phyloP scores from a whole-genome alignment of 2,329 filamentous ascomycete genomes.

The Metarhizium anisopliae region DNA sequence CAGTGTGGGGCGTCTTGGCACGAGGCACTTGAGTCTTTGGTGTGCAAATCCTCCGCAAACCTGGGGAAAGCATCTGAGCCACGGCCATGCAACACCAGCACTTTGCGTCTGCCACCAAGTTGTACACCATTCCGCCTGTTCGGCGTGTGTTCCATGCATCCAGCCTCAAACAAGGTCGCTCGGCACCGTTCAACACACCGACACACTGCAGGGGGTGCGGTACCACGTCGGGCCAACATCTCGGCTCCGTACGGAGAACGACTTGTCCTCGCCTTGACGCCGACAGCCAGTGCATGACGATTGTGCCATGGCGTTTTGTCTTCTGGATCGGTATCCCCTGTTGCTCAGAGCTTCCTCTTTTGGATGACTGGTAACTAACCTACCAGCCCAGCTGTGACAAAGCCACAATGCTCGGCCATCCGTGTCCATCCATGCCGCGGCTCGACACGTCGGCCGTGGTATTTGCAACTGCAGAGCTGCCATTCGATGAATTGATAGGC shows the following conservation, averaged over 20 bases:
- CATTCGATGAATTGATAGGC: too few species aligned
- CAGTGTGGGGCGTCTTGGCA: neutral
- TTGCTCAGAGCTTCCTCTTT: neutral
- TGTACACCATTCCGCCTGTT: neutral
- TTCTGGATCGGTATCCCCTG: too few species aligned
- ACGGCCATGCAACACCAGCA: neutral
- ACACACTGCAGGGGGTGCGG: neutral
- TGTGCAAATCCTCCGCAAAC: neutral
- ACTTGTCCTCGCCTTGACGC: neutral
- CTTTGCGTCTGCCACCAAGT: neutral
- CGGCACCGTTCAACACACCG: neutral
- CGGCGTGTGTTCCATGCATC: conserved; percentile 2
- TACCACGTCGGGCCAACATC: neutral
- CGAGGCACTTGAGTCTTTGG: too few species aligned
- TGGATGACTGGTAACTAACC: neutral
- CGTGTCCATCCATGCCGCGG: too few species aligned
- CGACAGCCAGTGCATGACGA: neutral
- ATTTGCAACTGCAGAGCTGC: too few species aligned
- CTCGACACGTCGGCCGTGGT: too few species aligned
- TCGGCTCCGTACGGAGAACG: conserved; percentile 4
- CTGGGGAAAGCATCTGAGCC: neutral
- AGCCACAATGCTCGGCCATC: neutral
- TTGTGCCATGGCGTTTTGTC: too few species aligned
- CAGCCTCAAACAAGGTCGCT: neutral
- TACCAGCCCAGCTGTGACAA: neutral